Evolutionary conservation across 1,284 basidiomycete species (phyloP).

Genomic region (Apiotrichum gracile): DNA sequence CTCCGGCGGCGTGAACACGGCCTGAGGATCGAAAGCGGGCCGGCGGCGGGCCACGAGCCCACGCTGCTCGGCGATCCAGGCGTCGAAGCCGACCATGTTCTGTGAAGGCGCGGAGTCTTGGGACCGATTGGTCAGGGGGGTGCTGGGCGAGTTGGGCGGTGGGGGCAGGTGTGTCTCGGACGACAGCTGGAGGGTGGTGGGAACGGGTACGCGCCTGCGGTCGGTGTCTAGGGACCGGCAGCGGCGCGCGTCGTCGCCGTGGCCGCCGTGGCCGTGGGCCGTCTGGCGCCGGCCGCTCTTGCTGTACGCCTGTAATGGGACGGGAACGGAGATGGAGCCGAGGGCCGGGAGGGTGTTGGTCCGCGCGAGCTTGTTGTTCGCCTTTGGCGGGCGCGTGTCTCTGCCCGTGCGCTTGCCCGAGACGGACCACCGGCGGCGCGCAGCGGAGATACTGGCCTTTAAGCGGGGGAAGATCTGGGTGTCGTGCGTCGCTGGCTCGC

Average conservation of each 20-base stretch:
- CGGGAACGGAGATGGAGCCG: no score
- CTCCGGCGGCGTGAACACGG: background rate
- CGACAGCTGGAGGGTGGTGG: no score
- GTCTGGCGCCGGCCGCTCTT: no score
- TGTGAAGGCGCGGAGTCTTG: background rate
- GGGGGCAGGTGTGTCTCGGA: background rate
- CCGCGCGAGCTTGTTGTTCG: no score
- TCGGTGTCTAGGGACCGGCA: no score
- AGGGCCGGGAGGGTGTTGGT: no score
- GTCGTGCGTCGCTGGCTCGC: background rate
- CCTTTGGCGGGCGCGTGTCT: no score
- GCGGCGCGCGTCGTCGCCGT: no score
- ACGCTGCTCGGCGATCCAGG: background rate
- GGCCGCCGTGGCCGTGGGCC: no score
- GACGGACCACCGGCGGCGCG: background rate
- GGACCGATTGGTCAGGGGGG: background rate
- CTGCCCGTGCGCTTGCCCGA: background rate
- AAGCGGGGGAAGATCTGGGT: background rate
- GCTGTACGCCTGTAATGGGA: no score
- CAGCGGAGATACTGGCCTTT: background rate
- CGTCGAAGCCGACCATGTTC: background rate
- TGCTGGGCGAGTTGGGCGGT: background rate
- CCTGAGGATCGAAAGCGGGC: background rate
- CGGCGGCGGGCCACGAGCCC: background rate
- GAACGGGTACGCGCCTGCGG: no score